Evolutionary conservation across 768 basidiomycete species (phyloP).

Genomic region (Trametes elegans): DNA sequence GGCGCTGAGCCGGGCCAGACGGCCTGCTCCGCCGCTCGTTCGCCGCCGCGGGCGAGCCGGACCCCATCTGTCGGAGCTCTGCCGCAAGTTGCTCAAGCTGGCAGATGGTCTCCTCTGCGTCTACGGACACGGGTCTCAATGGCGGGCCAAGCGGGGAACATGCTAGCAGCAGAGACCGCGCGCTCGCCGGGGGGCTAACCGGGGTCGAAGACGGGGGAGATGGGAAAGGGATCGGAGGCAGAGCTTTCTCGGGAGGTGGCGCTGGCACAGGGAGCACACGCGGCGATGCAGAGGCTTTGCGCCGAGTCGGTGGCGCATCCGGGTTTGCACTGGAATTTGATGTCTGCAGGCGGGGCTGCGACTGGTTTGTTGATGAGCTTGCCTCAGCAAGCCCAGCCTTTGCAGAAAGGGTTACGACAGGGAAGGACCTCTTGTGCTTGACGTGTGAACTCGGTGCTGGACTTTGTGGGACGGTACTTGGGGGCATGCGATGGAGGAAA

Average conservation of each 20-base stretch:
- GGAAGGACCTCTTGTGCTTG: slow-evolving; percentile 2
- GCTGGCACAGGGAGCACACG: not conserved
- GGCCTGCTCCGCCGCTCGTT: not conserved
- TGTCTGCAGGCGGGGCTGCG: not conserved
- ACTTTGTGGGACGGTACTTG: not conserved
- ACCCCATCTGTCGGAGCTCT: slow-evolving; percentile 9
- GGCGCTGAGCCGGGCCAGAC: not conserved
- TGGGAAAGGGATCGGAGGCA: slow-evolving; percentile 15
- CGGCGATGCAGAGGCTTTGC: not conserved
- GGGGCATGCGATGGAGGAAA: slow-evolving; percentile 10
- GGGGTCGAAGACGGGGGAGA: not conserved
- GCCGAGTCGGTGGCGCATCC: not conserved
- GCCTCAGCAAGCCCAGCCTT: too few relatives aligned
- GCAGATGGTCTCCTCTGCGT: slow-evolving; percentile 16
- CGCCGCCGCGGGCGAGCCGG: not conserved
- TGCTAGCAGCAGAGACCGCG: not conserved
- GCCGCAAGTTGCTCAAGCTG: slow-evolving; percentile 22
- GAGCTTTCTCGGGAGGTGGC: slow-evolving; percentile 9
- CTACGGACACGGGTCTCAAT: slow-evolving; percentile 5
- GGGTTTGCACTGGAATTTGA: too few relatives aligned
- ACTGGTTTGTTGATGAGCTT: too few relatives aligned
- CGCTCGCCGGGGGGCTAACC: not conserved
- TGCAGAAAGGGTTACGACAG: too few relatives aligned
- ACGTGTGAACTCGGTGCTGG: not conserved
- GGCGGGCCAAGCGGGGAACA: not conserved